These are phyloP conservation scores for Rosa persica DNA, from an alignment of 306 rosid genomes.

Conservation along the genomic window DNA sequence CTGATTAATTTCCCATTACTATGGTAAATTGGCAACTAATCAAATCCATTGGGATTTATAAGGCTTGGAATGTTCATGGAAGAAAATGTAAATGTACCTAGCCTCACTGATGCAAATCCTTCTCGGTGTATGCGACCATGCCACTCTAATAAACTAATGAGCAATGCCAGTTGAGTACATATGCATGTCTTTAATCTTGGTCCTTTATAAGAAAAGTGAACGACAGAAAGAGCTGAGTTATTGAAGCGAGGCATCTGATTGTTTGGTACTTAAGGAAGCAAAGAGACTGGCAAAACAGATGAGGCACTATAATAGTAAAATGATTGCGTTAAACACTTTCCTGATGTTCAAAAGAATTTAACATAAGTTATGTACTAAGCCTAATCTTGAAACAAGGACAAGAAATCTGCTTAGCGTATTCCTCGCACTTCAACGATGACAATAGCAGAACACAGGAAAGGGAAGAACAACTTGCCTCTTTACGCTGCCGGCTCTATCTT, in stretches of 20 bases:
- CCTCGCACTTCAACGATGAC: background rate
- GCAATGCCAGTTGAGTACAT: background rate
- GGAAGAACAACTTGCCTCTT: conserved; percentile 1
- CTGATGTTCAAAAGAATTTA: background rate
- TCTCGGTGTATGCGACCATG: background rate
- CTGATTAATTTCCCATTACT: background rate
- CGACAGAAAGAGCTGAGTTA: background rate
- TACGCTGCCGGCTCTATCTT: background rate
- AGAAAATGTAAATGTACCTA: conserved; percentile 8
- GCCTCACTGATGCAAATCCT: conserved; percentile 6
- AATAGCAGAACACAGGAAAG: background rate
- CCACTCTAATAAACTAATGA: background rate
- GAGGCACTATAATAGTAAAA: background rate
- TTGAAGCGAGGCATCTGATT: conserved; percentile 30
- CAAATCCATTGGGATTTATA: background rate
- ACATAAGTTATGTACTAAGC: background rate
- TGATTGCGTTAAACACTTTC: background rate
- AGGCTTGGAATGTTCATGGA: background rate
- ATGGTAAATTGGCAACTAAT: background rate
- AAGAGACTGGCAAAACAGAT: conserved; percentile 9
- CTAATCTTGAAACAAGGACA: conserved; percentile 28
- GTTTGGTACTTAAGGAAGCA: conserved; percentile 21
- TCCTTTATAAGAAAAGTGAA: conserved; percentile 2
- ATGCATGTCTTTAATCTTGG: background rate
- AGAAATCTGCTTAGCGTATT: background rate